A percentile compares a stretch with the other conserved stretches of the same genome.
Evolutionary conservation across 163 green algal species (phyloP).

Genomic region (Scenedesmus sp.): DNA sequence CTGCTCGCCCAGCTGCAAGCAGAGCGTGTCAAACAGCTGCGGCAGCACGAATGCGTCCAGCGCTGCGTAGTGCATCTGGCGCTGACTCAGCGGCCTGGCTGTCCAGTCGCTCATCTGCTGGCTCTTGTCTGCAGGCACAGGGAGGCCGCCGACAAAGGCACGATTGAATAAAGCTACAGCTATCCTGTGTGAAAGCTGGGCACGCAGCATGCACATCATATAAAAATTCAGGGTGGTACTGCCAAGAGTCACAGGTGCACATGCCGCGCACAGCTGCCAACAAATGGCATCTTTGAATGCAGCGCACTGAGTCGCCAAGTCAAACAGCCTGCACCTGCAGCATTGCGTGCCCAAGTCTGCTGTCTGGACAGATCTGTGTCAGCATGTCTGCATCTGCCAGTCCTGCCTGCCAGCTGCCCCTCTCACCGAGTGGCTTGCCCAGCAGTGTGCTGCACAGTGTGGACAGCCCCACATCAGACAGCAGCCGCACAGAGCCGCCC

Average conservation of each 20-base stretch:
- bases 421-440: slow-evolving; percentile 69
- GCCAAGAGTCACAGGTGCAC: neutral
- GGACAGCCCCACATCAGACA: slow-evolving; percentile 60
- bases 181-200: no score
- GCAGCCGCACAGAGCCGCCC: slow-evolving; percentile 13
- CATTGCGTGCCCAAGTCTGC: neutral
- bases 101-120: slow-evolving; percentile 56
- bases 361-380: neutral
- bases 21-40: slow-evolving; percentile 52
- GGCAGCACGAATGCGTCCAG: slow-evolving; percentile 62
- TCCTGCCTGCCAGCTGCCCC: neutral
- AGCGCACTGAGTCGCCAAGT: neutral
- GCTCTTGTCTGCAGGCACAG: slow-evolving; percentile 42
- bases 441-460: slow-evolving; percentile 62
- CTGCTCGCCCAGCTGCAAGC: slow-evolving; percentile 22
- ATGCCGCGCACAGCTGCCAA: neutral
- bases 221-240: neutral
- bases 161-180: no score
- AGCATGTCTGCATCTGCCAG: neutral
- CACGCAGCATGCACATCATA: no score
- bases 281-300: neutral
- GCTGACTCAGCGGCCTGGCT: slow-evolving; percentile 41
- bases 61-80: slow-evolving; percentile 54
- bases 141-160: neutral
- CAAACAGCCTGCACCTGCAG: neutral